Conservation (phyloP, 164 flowering plant genomes). For the Macadamia integrifolia region DNA sequence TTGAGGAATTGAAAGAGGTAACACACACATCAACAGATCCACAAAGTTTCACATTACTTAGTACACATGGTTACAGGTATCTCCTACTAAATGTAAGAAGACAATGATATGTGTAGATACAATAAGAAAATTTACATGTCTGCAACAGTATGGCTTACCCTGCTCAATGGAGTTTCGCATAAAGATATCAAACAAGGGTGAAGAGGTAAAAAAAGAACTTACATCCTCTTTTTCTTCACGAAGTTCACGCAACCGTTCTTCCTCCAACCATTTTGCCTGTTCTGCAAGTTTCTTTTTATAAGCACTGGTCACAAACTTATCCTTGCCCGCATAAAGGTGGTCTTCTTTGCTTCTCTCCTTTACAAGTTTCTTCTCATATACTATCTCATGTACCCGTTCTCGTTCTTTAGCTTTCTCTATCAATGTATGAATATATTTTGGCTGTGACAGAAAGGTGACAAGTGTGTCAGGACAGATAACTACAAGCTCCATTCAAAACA, state of each 20-base stretch:
- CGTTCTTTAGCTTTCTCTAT: conserved; percentile 54
- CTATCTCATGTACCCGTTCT: conserved; percentile 52
- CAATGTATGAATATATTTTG: conserved; percentile 47
- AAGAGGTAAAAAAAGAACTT: conserved; percentile 15
- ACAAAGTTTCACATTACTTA: too few relatives aligned
- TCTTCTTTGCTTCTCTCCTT: conserved; percentile 73
- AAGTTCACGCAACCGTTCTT: conserved; percentile 53
- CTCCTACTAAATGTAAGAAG: too few relatives aligned
- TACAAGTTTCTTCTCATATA: conserved; percentile 61
- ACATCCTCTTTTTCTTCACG: conserved; percentile 71
- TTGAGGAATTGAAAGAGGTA: too few relatives aligned
- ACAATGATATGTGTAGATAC: too few relatives aligned
- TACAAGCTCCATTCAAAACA: neutral
- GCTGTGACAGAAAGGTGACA: conserved; percentile 28
- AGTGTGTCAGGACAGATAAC: neutral
- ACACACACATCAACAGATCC: too few relatives aligned
- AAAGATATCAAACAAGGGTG: neutral
- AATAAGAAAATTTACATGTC: too few relatives aligned
- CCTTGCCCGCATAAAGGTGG: conserved; percentile 58
- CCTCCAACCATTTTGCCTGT: conserved; percentile 58
- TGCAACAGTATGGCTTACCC: too few relatives aligned
- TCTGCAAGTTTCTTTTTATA: conserved; percentile 73
- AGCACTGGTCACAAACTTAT: conserved; percentile 65
- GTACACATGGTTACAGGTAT: too few relatives aligned
- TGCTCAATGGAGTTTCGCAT: too few relatives aligned